Evolutionary conservation across 192 early-diverging fungal genomes (phyloP), one percentile per base, ranked within the genome.

Genomic region (Coemansia aciculifera): DNA sequence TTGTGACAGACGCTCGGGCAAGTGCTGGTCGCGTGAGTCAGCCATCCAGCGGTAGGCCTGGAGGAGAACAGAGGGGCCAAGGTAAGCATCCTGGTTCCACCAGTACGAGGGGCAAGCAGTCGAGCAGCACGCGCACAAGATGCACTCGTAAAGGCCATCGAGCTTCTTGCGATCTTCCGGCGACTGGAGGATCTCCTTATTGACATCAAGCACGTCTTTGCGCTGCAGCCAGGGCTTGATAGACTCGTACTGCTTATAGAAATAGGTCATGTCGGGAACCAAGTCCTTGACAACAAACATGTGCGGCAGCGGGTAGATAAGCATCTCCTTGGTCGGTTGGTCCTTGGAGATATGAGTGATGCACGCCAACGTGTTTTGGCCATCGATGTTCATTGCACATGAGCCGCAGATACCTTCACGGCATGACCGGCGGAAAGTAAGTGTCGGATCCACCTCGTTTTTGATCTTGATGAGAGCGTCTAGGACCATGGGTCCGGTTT

Each of bases 1-100:
- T 46, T 88, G 87, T 60, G 87, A 87, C 66, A 95, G 89, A 68
- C 97, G 90, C 77, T 97, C 92, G 62, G 75, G 60, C 38, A 91
- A 90, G 72, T 90, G 92, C 74, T 98, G 92, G 84, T 98, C 96
- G 77, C 96, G 92, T 48, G 91, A 92, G 83, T 98, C 96, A 64
- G 89, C 89, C 92, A 98, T 98, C 96, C 96, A 98, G 75, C 96
- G 93, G 87, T 98, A 98, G 57, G 95, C 93, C 87, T 97, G 95
- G 88, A 98, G 90, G 60, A 98, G 87, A 17, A 98, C 92, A 38
- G 96, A 94, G 19, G 96, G 96, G 59, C 96, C 96, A 24, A 98
- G 88, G 80, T 98, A 98, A 42, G 88, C 90, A 40, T 94, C 91
- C 75, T 89, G 86, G 87, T 97, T 97, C 94, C 95, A 98, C 94